Evolutionary conservation across 2,329 filamentous ascomycete genomes (phyloP).

Genomic region (Scedosporium boydii): DNA sequence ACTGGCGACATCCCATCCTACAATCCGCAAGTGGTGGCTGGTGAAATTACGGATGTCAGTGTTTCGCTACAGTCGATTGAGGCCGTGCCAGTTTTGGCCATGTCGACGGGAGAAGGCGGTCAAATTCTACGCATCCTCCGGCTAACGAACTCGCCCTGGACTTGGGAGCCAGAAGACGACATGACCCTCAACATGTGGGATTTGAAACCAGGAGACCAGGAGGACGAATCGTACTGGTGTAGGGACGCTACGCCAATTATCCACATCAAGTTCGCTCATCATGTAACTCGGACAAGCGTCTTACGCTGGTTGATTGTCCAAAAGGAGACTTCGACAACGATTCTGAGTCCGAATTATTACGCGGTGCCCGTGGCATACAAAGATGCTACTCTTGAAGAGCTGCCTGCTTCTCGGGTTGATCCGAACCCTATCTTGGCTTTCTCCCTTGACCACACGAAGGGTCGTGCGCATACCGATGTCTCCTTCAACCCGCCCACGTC

Average conservation of each 20-base stretch:
- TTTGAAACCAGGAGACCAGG: conserved; percentile 30
- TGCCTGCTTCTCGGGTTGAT: conserved; percentile 40
- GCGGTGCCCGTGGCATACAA: conserved; percentile 20
- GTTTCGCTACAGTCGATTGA: conserved; percentile 13
- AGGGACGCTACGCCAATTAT: conserved; percentile 40
- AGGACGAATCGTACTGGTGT: conserved; percentile 43
- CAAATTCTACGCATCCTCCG: conserved; percentile 47
- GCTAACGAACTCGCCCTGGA: conserved; percentile 39
- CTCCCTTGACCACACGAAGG: conserved; percentile 41
- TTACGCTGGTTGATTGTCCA: conserved; percentile 46
- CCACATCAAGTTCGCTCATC: conserved; percentile 38
- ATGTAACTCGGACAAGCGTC: conserved; percentile 23
- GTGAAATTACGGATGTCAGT: conserved; percentile 38
- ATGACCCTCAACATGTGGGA: conserved; percentile 36
- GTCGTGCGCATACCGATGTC: conserved; percentile 49
- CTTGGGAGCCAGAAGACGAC: conserved; percentile 40
- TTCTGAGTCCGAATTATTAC: conserved; percentile 42
- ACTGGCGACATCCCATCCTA: conserved; percentile 1
- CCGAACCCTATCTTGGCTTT: conserved; percentile 46
- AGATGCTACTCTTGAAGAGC: conserved; percentile 7
- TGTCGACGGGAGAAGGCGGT: conserved; percentile 45
- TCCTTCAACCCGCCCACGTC: conserved; percentile 47
- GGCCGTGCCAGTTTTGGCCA: conserved; percentile 31
- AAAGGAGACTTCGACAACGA: conserved; percentile 38
- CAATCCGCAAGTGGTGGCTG: conserved; percentile 22